Evolutionary conservation across 2,329 filamentous ascomycete genomes (phyloP), one percentile per base, ranked within the genome.

Genomic region (Fusarium abutilonis): DNA sequence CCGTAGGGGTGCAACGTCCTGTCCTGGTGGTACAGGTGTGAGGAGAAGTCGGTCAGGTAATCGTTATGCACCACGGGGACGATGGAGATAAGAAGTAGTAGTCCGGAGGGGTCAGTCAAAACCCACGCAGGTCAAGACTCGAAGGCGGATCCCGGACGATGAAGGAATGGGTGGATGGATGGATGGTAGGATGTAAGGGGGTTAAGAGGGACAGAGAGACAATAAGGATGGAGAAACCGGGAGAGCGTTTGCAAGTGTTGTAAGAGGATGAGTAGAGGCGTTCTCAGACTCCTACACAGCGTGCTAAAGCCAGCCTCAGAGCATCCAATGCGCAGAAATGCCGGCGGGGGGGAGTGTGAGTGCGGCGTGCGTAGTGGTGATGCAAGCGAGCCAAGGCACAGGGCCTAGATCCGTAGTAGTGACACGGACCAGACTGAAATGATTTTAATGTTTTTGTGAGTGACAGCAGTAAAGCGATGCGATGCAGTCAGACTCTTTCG

Each of bases 321-420:
- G 55, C 61, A 56, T 26, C 23, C 23, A 26, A 26, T 60, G 60
- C 63, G 48, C 52, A 55, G 60, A 70, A 70, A 70, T 70, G 67
- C 67, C 68, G 67, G 67, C 66, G 67, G 68, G 64, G 67, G 67
- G 23, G 23, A 26, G 23, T 26, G 23, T 26, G 64, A 58, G 60
- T 51, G 54, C 52, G 66, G 63, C 65, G 67, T 68, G 67, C 63
- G 65, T 69, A 56, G 67, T 70, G 68, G 68, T 70, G 68, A 70
- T 69, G 68, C 68, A 70, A 70, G 68, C 68, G 66, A 68, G 67
- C 68, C 56, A 68, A 60, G 66, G 54, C 63, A 19, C 62, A 70
- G 66, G 68, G 68, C 68, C 68, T 70, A 69, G 68, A 70, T 70
- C 64, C 63, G 67, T 64, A 50, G 46, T 52, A 70, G 64, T 66